Evolutionary conservation across 345 rosid species (phyloP).

Genomic region (Gossypium arboreum): DNA sequence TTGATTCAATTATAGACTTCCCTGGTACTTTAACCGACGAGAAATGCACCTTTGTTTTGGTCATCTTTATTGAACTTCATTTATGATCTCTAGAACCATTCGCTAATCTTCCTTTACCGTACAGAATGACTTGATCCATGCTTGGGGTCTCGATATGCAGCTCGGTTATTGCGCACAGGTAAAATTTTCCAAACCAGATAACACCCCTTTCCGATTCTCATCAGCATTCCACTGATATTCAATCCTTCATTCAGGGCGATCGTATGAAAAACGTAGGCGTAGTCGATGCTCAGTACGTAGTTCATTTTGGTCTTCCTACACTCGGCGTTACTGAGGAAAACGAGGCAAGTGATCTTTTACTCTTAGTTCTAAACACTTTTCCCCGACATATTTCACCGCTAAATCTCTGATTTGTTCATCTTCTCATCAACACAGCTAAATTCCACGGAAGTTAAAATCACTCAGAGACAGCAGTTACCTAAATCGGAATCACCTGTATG

Average conservation of each 20-base stretch:
- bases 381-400: background rate
- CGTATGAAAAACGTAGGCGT: constrained; percentile 84
- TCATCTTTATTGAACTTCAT: constrained; percentile 21
- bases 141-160: constrained; percentile 88
- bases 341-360: constrained; percentile 31
- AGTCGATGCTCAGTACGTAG: constrained; percentile 79
- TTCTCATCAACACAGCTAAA: constrained; percentile 20
- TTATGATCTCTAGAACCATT: background rate
- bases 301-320: constrained; percentile 77
- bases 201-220: background rate
- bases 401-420: background rate
- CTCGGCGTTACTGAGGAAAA: constrained; percentile 51
- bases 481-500: constrained; percentile 22
- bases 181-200: constrained; percentile 14
- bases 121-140: constrained; percentile 91
- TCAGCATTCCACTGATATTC: constrained; percentile 7
- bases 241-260: constrained; percentile 55
- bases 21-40: too few relatives aligned
- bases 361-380: background rate
- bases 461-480: constrained; percentile 14
- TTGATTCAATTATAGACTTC: too few relatives aligned
- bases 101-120: background rate
- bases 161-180: constrained; percentile 95
- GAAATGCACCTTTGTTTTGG: constrained; percentile 23
- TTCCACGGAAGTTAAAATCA: constrained; percentile 8